Base-by-base conservation (phyloP, 495 filamentous ascomycete genomes). In the Trichocladium antarcticum region DNA sequence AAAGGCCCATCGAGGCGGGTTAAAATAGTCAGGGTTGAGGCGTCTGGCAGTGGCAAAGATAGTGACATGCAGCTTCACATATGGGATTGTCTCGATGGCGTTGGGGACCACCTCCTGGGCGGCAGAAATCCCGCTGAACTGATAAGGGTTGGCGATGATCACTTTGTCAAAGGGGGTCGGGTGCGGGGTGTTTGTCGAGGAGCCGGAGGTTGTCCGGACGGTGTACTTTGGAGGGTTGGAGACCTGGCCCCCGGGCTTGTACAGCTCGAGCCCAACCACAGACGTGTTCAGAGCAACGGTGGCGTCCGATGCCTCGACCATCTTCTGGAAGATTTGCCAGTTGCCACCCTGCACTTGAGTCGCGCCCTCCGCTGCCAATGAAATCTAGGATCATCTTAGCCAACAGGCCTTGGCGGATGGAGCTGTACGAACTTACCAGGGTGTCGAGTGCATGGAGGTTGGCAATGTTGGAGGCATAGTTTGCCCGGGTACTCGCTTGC, bases 401-500 rank as follows among this genome's bases (percentile, higher is more conserved):
- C 17, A 14, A 0, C 3, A 11, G 1, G 1, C 6, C 21, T 21
- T 15, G 34, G 15, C 2, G 17, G 15, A 9, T 9, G 14, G 39
- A 27, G 19, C 3, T 10, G 2, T 0, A 3, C 8, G 0, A 20
- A 60, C 87, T 83, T 14, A 95, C 92, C 83, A 96, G 90, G 0
- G 89, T 80, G 54, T 90, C 87, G 9, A 99, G 64, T 3, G 87
- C 93, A 57, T 99, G 90, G 27, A 97, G 92, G 37, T 81, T 63
- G 2, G 67, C 72, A 6, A 98, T 61, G 51, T 99, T 96, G 53
- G 90, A 86, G 0, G 84, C 92, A 68, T 97, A 97, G 60, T 99
- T 99, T 37, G 97, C 92, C 5, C 92, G 74, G 1, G 92, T 97
- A 54, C 81, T 85, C 2, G 92, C 87, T 68, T 97, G 93, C 11